A percentile compares a stretch with the other conserved stretches of the same genome.
Evolutionary conservation across 331 rosid species (phyloP).

Genomic region (Spiraea crenata): DNA sequence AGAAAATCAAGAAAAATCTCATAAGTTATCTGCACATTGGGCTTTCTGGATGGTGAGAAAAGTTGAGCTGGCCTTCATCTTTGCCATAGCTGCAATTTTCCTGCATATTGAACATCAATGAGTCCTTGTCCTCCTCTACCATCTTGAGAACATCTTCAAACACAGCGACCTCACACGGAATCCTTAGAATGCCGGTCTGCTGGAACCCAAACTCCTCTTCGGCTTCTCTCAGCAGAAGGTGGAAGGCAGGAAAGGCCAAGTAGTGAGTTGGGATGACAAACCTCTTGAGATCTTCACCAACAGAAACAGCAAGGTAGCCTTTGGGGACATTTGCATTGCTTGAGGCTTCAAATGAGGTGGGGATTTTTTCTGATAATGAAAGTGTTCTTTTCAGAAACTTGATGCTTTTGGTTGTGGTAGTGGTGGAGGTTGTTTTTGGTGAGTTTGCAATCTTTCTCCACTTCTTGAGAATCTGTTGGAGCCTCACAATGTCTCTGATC

Average conservation of each 20-base stretch:
- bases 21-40: conserved; percentile 75
- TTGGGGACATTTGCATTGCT: conserved; percentile 63
- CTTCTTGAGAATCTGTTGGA: conserved; percentile 87
- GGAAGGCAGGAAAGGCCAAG: conserved; percentile 65
- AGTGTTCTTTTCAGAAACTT: conserved; percentile 73
- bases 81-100: conserved; percentile 27
- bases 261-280: conserved; percentile 76
- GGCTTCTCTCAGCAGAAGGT: conserved; percentile 67
- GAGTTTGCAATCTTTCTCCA: conserved; percentile 85
- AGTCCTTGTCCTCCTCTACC: conserved; percentile 50
- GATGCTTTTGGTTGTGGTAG: conserved; percentile 45
- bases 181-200: conserved; percentile 76
- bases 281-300: conserved; percentile 72
- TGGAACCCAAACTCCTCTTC: conserved; percentile 95
- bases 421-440: conserved; percentile 34
- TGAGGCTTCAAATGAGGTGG: conserved; percentile 26
- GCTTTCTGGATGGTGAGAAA: conserved; percentile 70
- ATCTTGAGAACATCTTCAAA: conserved; percentile 68
- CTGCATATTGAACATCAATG: conserved; percentile 29
- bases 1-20: conserved; percentile 11
- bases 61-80: conserved; percentile 40
- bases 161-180: conserved; percentile 77
- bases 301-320: conserved; percentile 82
- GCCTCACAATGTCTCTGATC: conserved; percentile 89
- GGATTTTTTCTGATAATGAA: conserved; percentile 43